Evolutionary conservation across 345 rosid genomes (phyloP), one percentile per base, ranked within the genome.

Genomic region (Camelina laxa): DNA sequence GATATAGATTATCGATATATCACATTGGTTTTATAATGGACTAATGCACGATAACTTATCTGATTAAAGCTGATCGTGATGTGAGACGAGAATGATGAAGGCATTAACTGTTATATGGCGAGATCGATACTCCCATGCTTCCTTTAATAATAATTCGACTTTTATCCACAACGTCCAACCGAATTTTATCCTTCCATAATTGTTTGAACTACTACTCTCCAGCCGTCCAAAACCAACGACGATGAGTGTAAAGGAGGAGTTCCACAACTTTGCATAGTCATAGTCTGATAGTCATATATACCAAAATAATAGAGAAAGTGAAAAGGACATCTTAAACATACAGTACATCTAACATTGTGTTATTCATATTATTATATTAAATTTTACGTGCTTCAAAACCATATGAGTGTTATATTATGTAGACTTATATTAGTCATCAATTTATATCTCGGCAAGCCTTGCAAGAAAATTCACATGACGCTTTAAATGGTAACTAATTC

Each of bases 61-160:
- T 4, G 30, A 27, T 27, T 27, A 55, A 21, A 15, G 5, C 14
- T 19, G 56, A 16, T 16, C 44, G 36, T 17, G 16, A 3, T 55
- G 74, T 45, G 57, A 45, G 44, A 13, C 33, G 33, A 69, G 20
- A n/a, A n/a, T n/a, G 56, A 69, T 14, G 19, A 31, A 27, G 3
- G 12, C 65, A 45, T 45, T 31, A 45, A 39, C 3, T 39, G 36
- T 10, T 15, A 38, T 9, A 50, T 20, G 60, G 38, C 20, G 60
- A 35, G 21, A 19, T 15, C 7, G 11, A 9, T 67, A 36, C n/a
- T 35, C 33, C 15, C 11, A 50, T 20, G 15, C 41, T n/a, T 20
- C 9, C 41, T n/a, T 38, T 30, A n/a, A 33, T n/a, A 59, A 12
- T 19, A 6, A 59, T 9, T 19, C 30, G 30, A 36, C 9, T 64